phyloP scores from a whole-genome alignment of 1,139 yeast species.

The Kodamaea sp. region DNA sequence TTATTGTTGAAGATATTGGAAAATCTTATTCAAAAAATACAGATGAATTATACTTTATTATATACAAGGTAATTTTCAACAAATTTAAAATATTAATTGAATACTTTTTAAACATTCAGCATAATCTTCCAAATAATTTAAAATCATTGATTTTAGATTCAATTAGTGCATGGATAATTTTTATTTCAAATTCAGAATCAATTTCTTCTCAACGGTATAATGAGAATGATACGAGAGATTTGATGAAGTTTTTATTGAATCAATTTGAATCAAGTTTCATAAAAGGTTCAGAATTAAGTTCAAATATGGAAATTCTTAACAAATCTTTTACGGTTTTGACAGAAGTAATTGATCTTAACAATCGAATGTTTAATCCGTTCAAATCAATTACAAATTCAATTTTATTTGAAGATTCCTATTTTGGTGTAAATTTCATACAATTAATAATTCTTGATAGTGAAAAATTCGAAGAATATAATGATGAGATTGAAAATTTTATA shows the following conservation, averaged over 20 bases:
- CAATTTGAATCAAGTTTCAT: slow-evolving; percentile 12
- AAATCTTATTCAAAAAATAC: slow-evolving; percentile 24
- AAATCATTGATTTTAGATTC: slow-evolving; percentile 24
- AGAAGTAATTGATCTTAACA: slow-evolving; percentile 47
- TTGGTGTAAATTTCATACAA: slow-evolving; percentile 36
- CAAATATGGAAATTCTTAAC: slow-evolving; percentile 19
- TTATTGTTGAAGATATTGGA: slow-evolving; percentile 53
- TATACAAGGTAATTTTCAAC: slow-evolving; percentile 11
- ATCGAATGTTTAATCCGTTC: slow-evolving; percentile 34
- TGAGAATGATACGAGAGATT: slow-evolving; percentile 16
- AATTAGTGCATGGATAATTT: slow-evolving; percentile 33
- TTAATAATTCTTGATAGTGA: slow-evolving; percentile 21
- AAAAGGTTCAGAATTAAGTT: background rate
- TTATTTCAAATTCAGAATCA: slow-evolving; percentile 33
- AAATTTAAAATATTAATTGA: slow-evolving; percentile 4
- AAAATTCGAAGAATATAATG: slow-evolving; percentile 32
- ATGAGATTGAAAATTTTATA: slow-evolving; percentile 47
- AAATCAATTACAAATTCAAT: slow-evolving; percentile 19
- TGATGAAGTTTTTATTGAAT: slow-evolving; percentile 19
- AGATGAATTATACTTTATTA: slow-evolving; percentile 6
- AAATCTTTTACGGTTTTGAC: slow-evolving; percentile 35
- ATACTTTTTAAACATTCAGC: background rate
- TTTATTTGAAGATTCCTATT: slow-evolving; percentile 35
- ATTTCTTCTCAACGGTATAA: slow-evolving; percentile 34
- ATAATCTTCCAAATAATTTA: slow-evolving; percentile 12